Conservation (phyloP, 345 rosid genomes). For the Linum usitatissimum region DNA sequence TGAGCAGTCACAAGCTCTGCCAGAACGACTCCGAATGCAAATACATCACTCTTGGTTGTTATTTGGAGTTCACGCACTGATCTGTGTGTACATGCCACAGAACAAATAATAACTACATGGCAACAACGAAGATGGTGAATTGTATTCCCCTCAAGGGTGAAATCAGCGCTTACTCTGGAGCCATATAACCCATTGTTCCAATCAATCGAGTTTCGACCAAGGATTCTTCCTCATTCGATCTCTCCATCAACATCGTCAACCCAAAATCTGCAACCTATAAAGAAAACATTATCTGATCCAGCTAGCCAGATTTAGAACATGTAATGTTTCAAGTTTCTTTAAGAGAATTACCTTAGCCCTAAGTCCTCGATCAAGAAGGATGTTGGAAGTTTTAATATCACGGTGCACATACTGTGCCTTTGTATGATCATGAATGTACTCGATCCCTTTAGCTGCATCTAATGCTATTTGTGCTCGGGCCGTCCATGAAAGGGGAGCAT, state of each 20-base stretch:
- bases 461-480: constrained; percentile 25
- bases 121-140: background rate
- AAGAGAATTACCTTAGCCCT: constrained; percentile 21
- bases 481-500: constrained; percentile 25
- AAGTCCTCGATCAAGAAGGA: constrained; percentile 27
- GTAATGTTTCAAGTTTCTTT: background rate
- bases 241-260: constrained; percentile 24
- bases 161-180: constrained; percentile 24
- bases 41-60: constrained; percentile 29
- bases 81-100: constrained; percentile 10
- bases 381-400: constrained; percentile 27
- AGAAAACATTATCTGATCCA: background rate
- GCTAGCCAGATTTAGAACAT: background rate
- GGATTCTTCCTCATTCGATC: constrained; percentile 23
- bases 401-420: constrained; percentile 28
- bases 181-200: constrained; percentile 34
- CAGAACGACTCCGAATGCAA: constrained; percentile 33
- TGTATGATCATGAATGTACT: constrained; percentile 34
- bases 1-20: constrained; percentile 34
- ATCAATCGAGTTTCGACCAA: constrained; percentile 17
- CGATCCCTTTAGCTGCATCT: constrained; percentile 31
- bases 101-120: background rate
- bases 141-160: background rate
- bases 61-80: constrained; percentile 22
- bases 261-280: constrained; percentile 31